Evolutionary conservation across 257 asterid genomes (phyloP), one percentile per base, ranked within the genome.

Genomic region (Solanum paucissectum): DNA sequence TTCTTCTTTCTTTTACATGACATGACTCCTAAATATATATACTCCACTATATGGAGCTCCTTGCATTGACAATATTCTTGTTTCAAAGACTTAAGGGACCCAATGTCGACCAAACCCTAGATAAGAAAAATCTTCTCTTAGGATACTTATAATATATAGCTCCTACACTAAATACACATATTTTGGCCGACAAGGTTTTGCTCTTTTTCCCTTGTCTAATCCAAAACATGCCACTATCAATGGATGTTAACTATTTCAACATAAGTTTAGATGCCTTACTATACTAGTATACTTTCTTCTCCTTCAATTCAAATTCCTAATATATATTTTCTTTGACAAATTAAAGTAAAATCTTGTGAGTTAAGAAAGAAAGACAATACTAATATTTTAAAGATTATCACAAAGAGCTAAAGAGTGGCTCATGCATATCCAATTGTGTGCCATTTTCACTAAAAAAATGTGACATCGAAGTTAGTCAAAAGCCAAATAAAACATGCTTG

Each of bases 151-250:
- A 55, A 44, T 79, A 44, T 84, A 7, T 46, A 82, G 69, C 69
- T 82, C 42, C 87, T 60, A 62, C 64, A 77, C 86, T 83, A 29
- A 76, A 38, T 20, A 49, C 58, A 76, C 74, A 79, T 86, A 85
- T 89, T 90, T 90, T 88, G 93, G 94, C 94, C 94, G 94, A 91
- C 95, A 91, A 83, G 71, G 81, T 85, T 58, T 88, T 36, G 87
- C 90, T 14, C 18, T 16, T 81, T 89, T 90, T 90, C 74, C 33
- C 86, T 87, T 86, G 90, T 92, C 92, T 58, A 83, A 88, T 89
- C 90, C 90, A 62, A 62, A 46, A 49, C 29, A 91, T 87, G 88
- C 94, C 93, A 90, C 91, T 85, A 90, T 91, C 87, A 88, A 89
- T 89, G 93, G 93, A 90, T 89, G 77, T 32, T 21, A 91, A 91